These are phyloP conservation scores for Cairneyella variabilis DNA, from an alignment of 495 filamentous ascomycete species.

Conservation along the genomic window DNA sequence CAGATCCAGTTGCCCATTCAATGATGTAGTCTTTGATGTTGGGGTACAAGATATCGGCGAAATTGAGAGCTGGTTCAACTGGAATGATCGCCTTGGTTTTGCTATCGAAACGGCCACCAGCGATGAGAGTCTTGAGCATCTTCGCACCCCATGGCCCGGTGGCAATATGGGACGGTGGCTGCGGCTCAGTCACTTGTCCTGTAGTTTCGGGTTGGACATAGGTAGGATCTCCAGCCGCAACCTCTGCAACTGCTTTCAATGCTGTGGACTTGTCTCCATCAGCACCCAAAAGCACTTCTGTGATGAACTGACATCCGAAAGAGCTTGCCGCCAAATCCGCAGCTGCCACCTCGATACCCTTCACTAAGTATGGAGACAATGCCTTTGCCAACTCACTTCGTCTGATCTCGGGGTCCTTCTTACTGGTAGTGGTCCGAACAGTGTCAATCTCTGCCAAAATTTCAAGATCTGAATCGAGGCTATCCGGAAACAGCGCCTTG, in stretches of 20 bases:
- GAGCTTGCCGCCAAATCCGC: conserved; percentile 63
- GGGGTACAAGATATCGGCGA: conserved; percentile 73
- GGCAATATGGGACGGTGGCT: conserved; percentile 44
- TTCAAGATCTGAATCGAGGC: conserved; percentile 54
- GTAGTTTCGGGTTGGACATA: conserved; percentile 36
- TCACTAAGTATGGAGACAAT: conserved; percentile 63
- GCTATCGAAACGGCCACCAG: conserved; percentile 78
- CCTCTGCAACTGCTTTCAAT: conserved; percentile 64
- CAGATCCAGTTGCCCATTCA: conserved; percentile 81
- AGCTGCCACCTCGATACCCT: conserved; percentile 64
- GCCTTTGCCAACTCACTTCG: conserved; percentile 71
- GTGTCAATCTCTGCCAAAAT: conserved; percentile 71
- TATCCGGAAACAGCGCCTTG: conserved; percentile 62
- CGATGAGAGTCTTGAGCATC: conserved; percentile 84
- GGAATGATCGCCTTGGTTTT: conserved; percentile 61
- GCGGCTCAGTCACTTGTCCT: conserved; percentile 16
- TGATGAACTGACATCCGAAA: conserved; percentile 83
- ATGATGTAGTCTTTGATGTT: conserved; percentile 69
- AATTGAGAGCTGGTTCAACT: conserved; percentile 72
- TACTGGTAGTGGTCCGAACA: conserved; percentile 74
- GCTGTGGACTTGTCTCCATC: conserved; percentile 68
- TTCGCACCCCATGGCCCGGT: conserved; percentile 65
- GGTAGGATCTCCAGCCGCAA: conserved; percentile 60
- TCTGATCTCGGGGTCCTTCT: conserved; percentile 78
- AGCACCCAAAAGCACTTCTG: conserved; percentile 75